These are phyloP conservation scores for Pelargonium nanum DNA, from an alignment of 345 rosid genomes.

Conservation along the genomic window DNA sequence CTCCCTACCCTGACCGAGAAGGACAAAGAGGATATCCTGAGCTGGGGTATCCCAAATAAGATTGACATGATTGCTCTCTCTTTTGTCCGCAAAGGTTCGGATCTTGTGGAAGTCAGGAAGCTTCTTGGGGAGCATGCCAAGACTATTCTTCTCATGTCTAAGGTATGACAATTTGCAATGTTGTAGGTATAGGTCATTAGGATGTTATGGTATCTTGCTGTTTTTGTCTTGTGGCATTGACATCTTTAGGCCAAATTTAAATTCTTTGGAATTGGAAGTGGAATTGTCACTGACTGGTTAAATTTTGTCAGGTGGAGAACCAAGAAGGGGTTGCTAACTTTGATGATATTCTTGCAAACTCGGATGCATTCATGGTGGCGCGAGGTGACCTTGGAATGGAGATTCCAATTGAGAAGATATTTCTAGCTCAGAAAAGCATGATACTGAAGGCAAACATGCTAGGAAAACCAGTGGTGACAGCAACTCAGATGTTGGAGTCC, in stretches of 20 bases:
- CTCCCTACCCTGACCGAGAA: slow-evolving; percentile 92
- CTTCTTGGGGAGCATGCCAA: slow-evolving; percentile 70
- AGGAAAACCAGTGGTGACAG: slow-evolving; percentile 89
- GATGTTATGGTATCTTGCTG: neutral
- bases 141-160: slow-evolving; percentile 89
- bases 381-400: slow-evolving; percentile 99
- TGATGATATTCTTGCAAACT: slow-evolving; percentile 76
- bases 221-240: neutral
- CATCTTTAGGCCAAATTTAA: neutral
- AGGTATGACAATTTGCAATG: slow-evolving; percentile 36
- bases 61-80: slow-evolving; percentile 64
- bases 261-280: neutral
- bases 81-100: slow-evolving; percentile 90
- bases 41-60: slow-evolving; percentile 57
- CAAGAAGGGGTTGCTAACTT: slow-evolving; percentile 98
- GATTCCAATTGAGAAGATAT: slow-evolving; percentile 92
- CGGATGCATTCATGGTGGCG: slow-evolving; percentile 98
- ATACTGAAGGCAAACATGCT: slow-evolving; percentile 94
- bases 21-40: slow-evolving; percentile 87
- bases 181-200: no score
- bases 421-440: slow-evolving; percentile 95
- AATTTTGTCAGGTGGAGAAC: slow-evolving; percentile 61
- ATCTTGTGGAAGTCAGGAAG: slow-evolving; percentile 75
- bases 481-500: slow-evolving; percentile 91
- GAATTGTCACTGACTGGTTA: neutral